phyloP scores from a whole-genome alignment of 768 basidiomycete genomes.

The Leccinum variicolor region DNA sequence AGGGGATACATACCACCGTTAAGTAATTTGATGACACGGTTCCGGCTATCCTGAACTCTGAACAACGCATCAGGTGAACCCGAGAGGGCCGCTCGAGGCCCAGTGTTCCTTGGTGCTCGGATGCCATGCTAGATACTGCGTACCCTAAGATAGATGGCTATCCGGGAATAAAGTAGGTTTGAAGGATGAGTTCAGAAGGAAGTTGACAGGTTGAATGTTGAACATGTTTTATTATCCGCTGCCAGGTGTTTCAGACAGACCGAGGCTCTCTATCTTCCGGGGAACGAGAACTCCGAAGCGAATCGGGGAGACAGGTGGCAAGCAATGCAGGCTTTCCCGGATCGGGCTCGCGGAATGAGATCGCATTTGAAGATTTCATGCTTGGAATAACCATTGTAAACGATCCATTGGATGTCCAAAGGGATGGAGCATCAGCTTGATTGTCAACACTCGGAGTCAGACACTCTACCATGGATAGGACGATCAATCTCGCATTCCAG shows the following conservation, averaged over 20 bases:
- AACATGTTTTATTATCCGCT: not conserved
- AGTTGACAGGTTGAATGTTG: not conserved
- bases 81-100: not conserved
- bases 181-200: not conserved
- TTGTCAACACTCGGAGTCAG: not conserved
- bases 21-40: not conserved
- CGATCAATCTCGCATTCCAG: not conserved
- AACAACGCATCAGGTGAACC: not conserved
- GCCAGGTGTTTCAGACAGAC: not conserved
- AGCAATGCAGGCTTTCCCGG: not conserved
- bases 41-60: not conserved
- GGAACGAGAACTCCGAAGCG: not conserved
- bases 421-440: not conserved
- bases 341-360: not conserved
- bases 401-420: not conserved
- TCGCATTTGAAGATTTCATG: not conserved
- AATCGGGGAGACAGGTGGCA: not conserved
- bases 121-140: not conserved
- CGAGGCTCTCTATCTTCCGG: not conserved
- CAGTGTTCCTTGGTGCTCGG: not conserved
- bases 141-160: not conserved
- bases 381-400: not conserved
- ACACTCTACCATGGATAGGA: not conserved
- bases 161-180: not conserved
- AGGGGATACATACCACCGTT: not conserved